Base-by-base conservation (phyloP, 2,329 filamentous ascomycete species). In the Paraphaeosphaeria sporulosa region DNA sequence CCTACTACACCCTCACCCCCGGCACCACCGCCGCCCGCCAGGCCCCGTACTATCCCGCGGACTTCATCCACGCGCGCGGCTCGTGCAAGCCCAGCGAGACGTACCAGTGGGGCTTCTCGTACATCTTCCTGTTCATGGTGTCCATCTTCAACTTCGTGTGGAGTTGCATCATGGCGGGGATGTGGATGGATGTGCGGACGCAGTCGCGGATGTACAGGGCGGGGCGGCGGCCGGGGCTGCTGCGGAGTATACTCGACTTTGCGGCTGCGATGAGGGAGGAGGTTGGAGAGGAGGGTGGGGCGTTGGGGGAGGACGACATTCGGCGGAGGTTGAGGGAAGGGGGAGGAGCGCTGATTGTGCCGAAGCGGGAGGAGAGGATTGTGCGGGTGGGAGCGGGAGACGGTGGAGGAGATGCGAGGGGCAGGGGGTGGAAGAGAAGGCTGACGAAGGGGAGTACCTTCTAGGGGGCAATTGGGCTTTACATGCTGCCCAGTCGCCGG, bases 21-120 rank as follows among this genome's bases (percentile, higher is more conserved):
- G 17, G 12, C 6, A 6, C 36, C 6, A 47, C 55, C 1, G 27
- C 52, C 9, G 63, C 60, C n/a, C 60, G 67, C n/a, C 61, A 71
- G n/a, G 62, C 63, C 12, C 44, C 58, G 17, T 21, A 63, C 0
- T 73, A 69, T 62, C 63, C 57, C 21, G 59, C 57, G 2, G 23
- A 47, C 2, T 75, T 71, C 30, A 42, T 75, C 13, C 61, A 64
- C 40, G 49, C 57, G 2, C 64, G 73, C 50, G 68, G 71, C 25
- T 71, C 71, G 4, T 76, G 73, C 55, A 70, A 74, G 40, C 71
- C 73, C 8, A 68, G 60, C 46, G 71, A 74, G 23, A 73, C 67
- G 9, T 76, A 76, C 50, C 72, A 75, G 51, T 76, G 73, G 73
- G 72, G 73, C 0, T 76, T 76, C 55, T 76, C 73, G 0, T 76